These are phyloP conservation scores for Silene noctiflora DNA, from an alignment of 179 eudicot species.

Conservation along the genomic window DNA sequence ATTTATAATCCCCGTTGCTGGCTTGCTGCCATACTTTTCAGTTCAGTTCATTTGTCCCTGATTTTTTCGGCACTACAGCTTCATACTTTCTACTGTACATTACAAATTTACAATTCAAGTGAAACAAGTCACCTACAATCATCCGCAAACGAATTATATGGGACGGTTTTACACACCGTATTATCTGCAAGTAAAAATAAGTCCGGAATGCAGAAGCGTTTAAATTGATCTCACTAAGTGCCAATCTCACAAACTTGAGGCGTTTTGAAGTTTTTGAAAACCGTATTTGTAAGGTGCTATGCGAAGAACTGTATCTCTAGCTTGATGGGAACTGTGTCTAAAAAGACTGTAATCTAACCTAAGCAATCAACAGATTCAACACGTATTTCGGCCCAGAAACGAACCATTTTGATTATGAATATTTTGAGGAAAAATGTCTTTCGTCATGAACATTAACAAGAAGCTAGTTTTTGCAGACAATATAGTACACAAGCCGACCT, in stretches of 20 bases:
- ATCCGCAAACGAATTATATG: background rate
- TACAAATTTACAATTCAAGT: no score
- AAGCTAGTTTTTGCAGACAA: constrained; percentile 26
- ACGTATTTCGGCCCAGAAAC: background rate
- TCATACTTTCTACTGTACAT: no score
- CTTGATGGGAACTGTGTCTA: no score
- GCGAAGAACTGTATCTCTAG: no score
- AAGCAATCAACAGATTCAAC: background rate
- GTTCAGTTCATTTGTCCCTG: constrained; percentile 2
- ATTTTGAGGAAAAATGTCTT: background rate
- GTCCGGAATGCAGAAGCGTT: background rate
- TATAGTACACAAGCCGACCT: constrained; percentile 32
- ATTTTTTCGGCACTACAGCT: background rate
- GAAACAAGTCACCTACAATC: no score
- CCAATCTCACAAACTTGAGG: no score
- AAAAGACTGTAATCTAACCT: no score
- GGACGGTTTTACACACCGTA: background rate
- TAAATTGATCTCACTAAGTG: no score
- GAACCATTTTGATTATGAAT: background rate
- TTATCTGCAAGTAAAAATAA: background rate
- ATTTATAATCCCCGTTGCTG: background rate
- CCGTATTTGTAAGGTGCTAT: no score
- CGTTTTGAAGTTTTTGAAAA: no score
- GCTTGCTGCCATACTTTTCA: constrained; percentile 6
- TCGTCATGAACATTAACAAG: constrained; percentile 17